Conservation (phyloP, 257 asterid species). For the Parsonsia alboflavescens region DNA sequence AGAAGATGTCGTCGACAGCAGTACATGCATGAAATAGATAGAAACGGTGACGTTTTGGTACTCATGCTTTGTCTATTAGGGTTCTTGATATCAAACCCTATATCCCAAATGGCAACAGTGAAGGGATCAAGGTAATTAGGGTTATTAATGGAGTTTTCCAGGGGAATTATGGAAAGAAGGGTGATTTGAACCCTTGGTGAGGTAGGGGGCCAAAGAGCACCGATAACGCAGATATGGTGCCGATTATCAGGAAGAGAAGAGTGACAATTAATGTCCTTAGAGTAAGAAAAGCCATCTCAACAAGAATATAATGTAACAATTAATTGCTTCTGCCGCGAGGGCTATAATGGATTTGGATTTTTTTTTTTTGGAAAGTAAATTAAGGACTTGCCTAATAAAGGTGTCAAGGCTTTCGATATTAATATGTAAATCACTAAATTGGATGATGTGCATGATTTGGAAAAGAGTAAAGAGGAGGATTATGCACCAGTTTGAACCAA, state of each 20-base stretch:
- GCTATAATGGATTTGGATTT: no score
- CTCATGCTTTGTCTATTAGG: background rate
- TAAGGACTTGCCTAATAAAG: no score
- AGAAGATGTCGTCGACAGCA: background rate
- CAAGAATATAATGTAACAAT: background rate
- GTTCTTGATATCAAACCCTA: background rate
- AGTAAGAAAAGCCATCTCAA: background rate
- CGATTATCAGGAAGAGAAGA: background rate
- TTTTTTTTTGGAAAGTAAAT: no score
- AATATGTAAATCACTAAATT: no score
- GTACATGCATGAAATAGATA: background rate
- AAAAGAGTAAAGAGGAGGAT: no score
- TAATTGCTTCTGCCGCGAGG: no score
- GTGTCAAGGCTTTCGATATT: no score
- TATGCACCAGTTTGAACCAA: no score
- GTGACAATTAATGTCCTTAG: no score
- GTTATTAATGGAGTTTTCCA: background rate
- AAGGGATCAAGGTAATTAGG: background rate
- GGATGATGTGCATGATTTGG: no score
- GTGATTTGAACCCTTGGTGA: background rate
- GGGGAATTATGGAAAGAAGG: background rate
- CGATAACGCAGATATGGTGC: background rate
- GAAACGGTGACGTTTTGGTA: background rate
- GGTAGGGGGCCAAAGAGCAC: background rate
- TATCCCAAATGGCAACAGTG: background rate